Base-by-base conservation (phyloP, 768 basidiomycete species). In the Tephrocybe sp. region DNA sequence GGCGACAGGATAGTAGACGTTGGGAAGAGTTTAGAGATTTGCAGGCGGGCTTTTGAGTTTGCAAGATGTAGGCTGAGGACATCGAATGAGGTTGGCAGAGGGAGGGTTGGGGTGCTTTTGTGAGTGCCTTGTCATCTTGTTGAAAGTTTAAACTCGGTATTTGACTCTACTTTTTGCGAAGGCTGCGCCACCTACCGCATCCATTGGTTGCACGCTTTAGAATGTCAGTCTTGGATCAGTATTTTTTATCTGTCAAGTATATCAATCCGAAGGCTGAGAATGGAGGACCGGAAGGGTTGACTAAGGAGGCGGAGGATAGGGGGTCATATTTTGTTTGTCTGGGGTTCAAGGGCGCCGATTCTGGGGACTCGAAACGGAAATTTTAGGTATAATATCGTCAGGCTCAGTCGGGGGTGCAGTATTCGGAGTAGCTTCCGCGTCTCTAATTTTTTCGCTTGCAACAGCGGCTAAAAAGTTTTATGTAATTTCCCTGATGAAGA, bases 101-200 rank as follows among this genome's bases (percentile, higher is more conserved):
- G 54, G 48, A 63, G 59, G 16, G 78, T 80, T 7, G 80, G 83
- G 0, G 75, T 80, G 24, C 64, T 91, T 11, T 63, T 90, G 88
- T 89, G 56, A 54, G 77, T 65, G 4, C 5, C 1, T 34, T 40
- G 7, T 13, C 0, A 1, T 21, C 38, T 51, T 51, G 25, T 49
- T 4, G 5, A 22, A 12, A 8, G 54, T 28, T 34, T 37, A 5
- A 35, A 47, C 55, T 25, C 37, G 2, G 54, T 19, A 24, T 27
- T 46, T 36, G 55, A 2, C 24, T 32, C 7, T 27, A 16, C 25
- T 26, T 9, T 13, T 13, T 21, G 5, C 13, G n/a, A n/a, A 96
- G 93, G 16, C 72, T 97, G 51, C 96, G 96, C 59, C 84, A 89
- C 66, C 93, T 97, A 55, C 71, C 74, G 12, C 88, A 92, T 62